phyloP scores from a whole-genome alignment of 345 rosid species.

The Gossypium anomalum region DNA sequence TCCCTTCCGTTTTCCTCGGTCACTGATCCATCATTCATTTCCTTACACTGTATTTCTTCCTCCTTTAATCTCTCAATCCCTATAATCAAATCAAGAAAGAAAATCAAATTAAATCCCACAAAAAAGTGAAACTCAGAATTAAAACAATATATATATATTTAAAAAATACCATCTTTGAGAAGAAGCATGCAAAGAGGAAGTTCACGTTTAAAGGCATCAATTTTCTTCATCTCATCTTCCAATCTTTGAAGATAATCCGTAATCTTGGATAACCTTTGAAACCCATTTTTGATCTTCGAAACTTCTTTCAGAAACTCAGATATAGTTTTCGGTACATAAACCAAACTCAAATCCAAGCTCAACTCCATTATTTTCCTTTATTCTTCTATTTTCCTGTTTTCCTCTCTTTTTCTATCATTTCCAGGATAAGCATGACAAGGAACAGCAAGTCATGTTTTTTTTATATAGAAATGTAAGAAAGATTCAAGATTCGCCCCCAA shows the following conservation, averaged over 20 bases:
- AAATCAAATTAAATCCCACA: conserved; percentile 11
- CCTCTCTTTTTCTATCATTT: conserved; percentile 10
- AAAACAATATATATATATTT: too few species aligned
- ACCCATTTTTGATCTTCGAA: conserved; percentile 31
- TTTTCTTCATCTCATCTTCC: conserved; percentile 66
- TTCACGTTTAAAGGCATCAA: conserved; percentile 68
- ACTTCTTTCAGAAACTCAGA: conserved; percentile 47
- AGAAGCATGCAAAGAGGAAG: conserved; percentile 78
- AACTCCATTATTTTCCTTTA: conserved; percentile 40
- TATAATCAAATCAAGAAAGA: conserved; percentile 18
- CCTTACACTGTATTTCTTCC: conserved; percentile 39
- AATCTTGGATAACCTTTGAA: conserved; percentile 39
- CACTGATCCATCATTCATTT: conserved; percentile 21
- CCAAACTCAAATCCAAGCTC: conserved; percentile 57
- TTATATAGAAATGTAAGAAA: conserved; percentile 21
- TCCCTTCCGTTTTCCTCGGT: conserved; percentile 27
- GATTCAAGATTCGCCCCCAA: conserved; percentile 43
- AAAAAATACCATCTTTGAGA: conserved; percentile 48
- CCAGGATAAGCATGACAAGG: conserved; percentile 25
- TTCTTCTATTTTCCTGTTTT: neutral
- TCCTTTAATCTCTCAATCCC: conserved; percentile 57
- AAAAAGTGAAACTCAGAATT: neutral
- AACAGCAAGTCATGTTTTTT: conserved; percentile 20
- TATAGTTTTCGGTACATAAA: conserved; percentile 40
- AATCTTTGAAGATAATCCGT: conserved; percentile 45